phyloP scores from a whole-genome alignment of 176 grass and related monocot species.

The Zea luxurians region DNA sequence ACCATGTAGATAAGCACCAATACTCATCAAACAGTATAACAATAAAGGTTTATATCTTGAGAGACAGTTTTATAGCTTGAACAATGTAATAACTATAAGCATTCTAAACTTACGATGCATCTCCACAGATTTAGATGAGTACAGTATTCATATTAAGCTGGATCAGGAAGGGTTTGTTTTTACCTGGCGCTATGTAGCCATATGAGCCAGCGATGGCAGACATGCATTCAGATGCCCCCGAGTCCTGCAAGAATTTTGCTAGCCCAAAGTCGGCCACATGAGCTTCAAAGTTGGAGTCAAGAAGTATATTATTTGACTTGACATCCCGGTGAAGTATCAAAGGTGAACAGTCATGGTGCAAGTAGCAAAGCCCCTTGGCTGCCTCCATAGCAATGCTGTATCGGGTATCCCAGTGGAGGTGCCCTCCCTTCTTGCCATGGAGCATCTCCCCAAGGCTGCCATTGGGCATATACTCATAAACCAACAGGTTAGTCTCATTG shows the following conservation, averaged over 20 bases:
- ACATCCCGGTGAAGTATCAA: conserved; percentile 93
- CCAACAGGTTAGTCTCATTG: conserved; percentile 90
- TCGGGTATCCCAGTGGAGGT: conserved; percentile 82
- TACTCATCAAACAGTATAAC: not conserved
- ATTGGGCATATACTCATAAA: conserved; percentile 99
- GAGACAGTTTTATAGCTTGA: not conserved
- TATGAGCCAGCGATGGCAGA: conserved; percentile 93
- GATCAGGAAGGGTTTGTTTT: not conserved
- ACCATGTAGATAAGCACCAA: not conserved
- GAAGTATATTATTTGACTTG: conserved; percentile 96
- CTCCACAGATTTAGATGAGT: too few relatives aligned
- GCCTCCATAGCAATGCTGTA: conserved; percentile 87
- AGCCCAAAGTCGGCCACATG: conserved; percentile 90
- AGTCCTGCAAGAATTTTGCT: conserved; percentile 85
- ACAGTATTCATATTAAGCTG: not conserved
- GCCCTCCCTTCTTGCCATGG: conserved; percentile 87
- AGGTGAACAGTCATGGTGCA: conserved; percentile 96
- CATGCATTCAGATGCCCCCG: conserved; percentile 90
- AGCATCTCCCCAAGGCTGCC: conserved; percentile 93
- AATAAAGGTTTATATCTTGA: not conserved
- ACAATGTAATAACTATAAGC: not conserved
- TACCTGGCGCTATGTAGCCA: conserved; percentile 98
- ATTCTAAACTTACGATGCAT: not conserved
- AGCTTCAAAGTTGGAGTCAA: conserved; percentile 85
- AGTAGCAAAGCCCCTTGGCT: conserved; percentile 94